Evolutionary conservation across 768 basidiomycete species (phyloP).

Genomic region (Glaciozyma antarctica): DNA sequence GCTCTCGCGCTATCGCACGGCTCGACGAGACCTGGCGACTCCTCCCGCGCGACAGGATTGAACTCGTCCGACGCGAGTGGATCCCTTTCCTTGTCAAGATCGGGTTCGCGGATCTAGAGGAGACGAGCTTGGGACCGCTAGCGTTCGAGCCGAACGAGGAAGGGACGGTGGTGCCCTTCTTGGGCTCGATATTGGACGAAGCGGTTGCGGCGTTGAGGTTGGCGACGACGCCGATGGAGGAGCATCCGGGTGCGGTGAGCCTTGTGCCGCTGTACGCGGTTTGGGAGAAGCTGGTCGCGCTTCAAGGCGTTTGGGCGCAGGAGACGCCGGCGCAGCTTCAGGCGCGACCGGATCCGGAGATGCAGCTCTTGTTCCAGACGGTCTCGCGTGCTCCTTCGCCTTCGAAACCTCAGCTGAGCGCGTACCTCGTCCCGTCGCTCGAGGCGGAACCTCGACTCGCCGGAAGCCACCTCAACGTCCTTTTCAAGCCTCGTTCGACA

Average conservation of each 20-base stretch:
- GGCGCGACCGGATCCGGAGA: neutral
- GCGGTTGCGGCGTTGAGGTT: neutral
- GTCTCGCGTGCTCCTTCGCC: neutral
- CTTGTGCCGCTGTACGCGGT: neutral
- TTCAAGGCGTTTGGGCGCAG: neutral
- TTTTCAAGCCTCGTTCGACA: neutral
- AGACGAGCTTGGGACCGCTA: neutral
- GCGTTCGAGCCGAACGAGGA: neutral
- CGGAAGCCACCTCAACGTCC: neutral
- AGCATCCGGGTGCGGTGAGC: neutral
- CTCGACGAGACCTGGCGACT: conserved; percentile 16
- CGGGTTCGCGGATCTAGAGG: conserved; percentile 1
- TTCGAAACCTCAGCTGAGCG: neutral
- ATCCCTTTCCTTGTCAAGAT: neutral
- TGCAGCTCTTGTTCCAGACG: neutral
- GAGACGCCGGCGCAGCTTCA: neutral
- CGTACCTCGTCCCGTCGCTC: conserved; percentile 7
- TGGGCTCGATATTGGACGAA: conserved; percentile 5
- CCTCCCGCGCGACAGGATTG: neutral
- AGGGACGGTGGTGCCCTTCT: neutral
- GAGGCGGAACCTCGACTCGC: conserved; percentile 1
- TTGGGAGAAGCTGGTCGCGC: neutral
- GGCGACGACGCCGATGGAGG: neutral
- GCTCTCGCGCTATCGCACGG: conserved; percentile 15
- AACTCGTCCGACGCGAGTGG: neutral